phyloP scores from a whole-genome alignment of 2,329 filamentous ascomycete species.

The Cladophialophora carrionii region DNA sequence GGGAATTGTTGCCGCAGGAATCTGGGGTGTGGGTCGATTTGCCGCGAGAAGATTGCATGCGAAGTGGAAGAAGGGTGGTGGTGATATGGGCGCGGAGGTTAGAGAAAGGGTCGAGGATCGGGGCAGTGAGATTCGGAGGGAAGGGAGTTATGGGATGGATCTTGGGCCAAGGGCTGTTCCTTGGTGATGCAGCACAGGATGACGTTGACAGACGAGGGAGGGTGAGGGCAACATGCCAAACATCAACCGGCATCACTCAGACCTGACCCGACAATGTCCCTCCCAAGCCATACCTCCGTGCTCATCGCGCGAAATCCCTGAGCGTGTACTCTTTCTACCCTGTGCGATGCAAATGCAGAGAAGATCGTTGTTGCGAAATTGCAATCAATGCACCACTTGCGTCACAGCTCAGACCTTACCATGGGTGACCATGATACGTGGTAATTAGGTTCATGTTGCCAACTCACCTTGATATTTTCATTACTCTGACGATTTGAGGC shows the following conservation, averaged over 20 bases:
- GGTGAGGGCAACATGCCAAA: background rate
- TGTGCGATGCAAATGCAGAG: background rate
- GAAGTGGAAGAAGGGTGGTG: constrained; percentile 33
- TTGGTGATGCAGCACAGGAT: constrained; percentile 23
- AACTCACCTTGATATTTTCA: background rate
- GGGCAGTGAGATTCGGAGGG: constrained; percentile 20
- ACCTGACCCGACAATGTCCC: background rate
- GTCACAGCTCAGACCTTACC: background rate
- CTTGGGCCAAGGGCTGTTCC: constrained; percentile 34
- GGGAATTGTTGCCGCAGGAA: constrained; percentile 32
- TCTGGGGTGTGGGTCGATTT: constrained; percentile 37
- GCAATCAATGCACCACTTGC: background rate
- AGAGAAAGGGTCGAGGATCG: constrained; percentile 31
- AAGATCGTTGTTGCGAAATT: background rate
- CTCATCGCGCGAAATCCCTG: background rate
- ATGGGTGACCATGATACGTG: background rate
- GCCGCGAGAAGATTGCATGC: constrained; percentile 32
- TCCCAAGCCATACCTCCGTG: background rate
- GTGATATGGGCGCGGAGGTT: constrained; percentile 31
- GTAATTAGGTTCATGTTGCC: background rate
- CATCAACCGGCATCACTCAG: background rate
- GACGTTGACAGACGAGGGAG: background rate
- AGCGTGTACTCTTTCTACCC: background rate
- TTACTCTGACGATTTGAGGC: background rate
- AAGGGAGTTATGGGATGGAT: constrained; percentile 32